phyloP scores from a whole-genome alignment of 305 asterid species.

The Rubia tinctorum region DNA sequence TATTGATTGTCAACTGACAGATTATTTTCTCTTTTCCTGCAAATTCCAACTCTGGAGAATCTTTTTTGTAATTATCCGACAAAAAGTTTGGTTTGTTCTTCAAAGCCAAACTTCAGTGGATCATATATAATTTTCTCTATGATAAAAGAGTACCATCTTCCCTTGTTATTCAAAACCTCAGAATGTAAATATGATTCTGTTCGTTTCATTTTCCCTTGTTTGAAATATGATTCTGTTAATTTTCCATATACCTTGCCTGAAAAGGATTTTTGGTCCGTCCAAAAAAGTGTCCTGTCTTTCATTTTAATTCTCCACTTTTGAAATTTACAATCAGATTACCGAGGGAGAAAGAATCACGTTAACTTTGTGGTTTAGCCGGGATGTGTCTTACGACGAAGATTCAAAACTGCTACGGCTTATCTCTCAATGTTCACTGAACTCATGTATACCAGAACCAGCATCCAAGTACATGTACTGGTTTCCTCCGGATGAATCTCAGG shows the following conservation, averaged over 20 bases:
- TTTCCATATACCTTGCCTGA: background rate
- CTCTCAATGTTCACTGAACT: slow-evolving; percentile 30
- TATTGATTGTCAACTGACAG: background rate
- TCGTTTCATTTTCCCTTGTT: too few species aligned
- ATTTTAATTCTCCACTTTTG: background rate
- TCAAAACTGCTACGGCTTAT: slow-evolving; percentile 59
- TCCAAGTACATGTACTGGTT: slow-evolving; percentile 84
- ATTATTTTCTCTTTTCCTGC: background rate
- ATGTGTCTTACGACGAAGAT: slow-evolving; percentile 78
- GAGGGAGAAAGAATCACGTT: slow-evolving; percentile 90
- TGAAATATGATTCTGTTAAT: background rate
- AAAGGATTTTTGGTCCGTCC: background rate
- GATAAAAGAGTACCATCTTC: background rate
- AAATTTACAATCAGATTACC: slow-evolving; percentile 39
- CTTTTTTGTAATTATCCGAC: background rate
- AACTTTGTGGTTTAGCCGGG: slow-evolving; percentile 90
- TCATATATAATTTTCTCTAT: background rate
- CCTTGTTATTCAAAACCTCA: background rate
- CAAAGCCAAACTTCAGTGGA: background rate
- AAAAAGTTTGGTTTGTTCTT: background rate
- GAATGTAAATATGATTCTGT: too few species aligned
- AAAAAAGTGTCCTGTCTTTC: background rate
- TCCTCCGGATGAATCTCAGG: slow-evolving; percentile 79
- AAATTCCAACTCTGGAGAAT: background rate
- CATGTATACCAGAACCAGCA: slow-evolving; percentile 51